Conservation (phyloP, 768 basidiomycete species). For the Dictyophora rubrovolvata region DNA sequence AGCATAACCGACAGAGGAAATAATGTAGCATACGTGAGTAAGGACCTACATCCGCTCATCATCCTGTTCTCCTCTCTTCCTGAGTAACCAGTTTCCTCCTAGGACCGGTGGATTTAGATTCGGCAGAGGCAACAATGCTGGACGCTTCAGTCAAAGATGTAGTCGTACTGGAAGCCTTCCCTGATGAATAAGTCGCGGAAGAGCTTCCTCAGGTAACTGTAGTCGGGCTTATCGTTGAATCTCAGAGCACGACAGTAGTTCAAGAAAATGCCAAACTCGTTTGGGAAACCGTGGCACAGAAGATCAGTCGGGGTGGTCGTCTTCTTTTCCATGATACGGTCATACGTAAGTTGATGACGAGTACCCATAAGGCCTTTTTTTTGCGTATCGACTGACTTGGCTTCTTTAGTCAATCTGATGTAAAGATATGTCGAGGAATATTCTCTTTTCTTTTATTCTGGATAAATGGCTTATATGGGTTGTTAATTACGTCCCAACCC, state of each 20-base stretch:
- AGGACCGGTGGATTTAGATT: constrained; percentile 39
- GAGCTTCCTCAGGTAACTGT: constrained; percentile 97
- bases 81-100: constrained; percentile 50
- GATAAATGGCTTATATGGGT: constrained; percentile 4
- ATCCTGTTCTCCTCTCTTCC: constrained; percentile 62
- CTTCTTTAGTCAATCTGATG: constrained; percentile 48
- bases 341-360: constrained; percentile 49
- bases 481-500: constrained; percentile 58
- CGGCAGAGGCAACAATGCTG: constrained; percentile 66
- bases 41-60: constrained; percentile 72
- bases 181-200: constrained; percentile 97
- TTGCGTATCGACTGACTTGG: background rate
- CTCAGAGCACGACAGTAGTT: constrained; percentile 98
- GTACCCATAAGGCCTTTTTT: background rate
- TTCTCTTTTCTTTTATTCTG: background rate
- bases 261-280: constrained; percentile 98
- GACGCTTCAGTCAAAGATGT: constrained; percentile 98
- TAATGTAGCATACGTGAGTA: constrained; percentile 13
- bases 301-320: constrained; percentile 98
- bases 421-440: constrained; percentile 43
- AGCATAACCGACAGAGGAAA: constrained; percentile 12
- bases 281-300: constrained; percentile 98
- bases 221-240: constrained; percentile 99
- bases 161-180: constrained; percentile 98
- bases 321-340: constrained; percentile 99